A percentile compares a stretch with the other conserved stretches of the same genome.
These are phyloP conservation scores for Pleurotus tuoliensis DNA, from an alignment of 768 basidiomycete species.

Conservation along the genomic window DNA sequence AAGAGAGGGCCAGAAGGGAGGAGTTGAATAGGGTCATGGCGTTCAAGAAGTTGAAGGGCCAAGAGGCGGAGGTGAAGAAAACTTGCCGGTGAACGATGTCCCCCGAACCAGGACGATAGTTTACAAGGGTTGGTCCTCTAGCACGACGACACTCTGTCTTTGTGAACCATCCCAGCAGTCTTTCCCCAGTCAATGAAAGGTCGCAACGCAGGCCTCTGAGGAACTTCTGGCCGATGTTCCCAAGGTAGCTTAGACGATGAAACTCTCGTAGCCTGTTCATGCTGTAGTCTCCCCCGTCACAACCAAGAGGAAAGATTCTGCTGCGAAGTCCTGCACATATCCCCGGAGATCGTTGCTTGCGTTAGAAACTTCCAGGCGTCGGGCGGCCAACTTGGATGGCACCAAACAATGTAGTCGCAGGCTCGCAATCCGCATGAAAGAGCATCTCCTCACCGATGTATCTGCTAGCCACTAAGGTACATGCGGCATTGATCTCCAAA, in stretches of 20 bases:
- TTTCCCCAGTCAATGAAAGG: slow-evolving; percentile 62
- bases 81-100: too few species aligned
- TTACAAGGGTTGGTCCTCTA: too few species aligned
- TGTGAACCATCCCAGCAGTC: slow-evolving; percentile 49
- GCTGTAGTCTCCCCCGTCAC: slow-evolving; percentile 33
- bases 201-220: slow-evolving; percentile 38
- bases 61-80: slow-evolving; percentile 9
- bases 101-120: too few species aligned
- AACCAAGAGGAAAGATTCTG: slow-evolving; percentile 62
- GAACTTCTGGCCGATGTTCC: slow-evolving; percentile 49
- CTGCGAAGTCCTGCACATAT: slow-evolving; percentile 66
- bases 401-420: slow-evolving; percentile 59
- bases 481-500: too few species aligned
- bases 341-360: slow-evolving; percentile 60
- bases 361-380: slow-evolving; percentile 19
- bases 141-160: not conserved
- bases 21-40: slow-evolving; percentile 25
- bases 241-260: slow-evolving; percentile 50
- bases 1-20: slow-evolving; percentile 26
- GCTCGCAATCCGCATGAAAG: slow-evolving; percentile 60
- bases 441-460: slow-evolving; percentile 58
- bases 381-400: slow-evolving; percentile 33
- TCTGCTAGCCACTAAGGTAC: slow-evolving; percentile 32
- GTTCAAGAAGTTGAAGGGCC: slow-evolving; percentile 27
- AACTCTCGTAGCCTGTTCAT: slow-evolving; percentile 63